A percentile compares a stretch with the other conserved stretches of the same genome.
phyloP scores from a whole-genome alignment of 1,284 basidiomycete genomes.

The Leccinum fuscescens region DNA sequence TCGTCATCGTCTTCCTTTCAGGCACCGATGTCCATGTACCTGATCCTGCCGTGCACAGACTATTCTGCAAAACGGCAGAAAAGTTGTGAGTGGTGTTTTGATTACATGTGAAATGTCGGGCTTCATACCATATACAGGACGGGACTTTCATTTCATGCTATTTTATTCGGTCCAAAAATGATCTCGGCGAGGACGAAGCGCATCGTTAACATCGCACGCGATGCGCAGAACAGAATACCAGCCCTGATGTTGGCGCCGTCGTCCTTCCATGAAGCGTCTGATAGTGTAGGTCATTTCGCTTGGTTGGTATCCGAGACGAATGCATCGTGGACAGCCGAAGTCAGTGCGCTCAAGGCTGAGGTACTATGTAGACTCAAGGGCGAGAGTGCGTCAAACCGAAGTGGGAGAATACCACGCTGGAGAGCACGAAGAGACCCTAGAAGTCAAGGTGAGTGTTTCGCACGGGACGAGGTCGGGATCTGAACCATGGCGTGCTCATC shows the following conservation, averaged over 20 bases:
- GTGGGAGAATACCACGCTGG: constrained; percentile 54
- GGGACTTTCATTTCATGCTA: too few relatives aligned
- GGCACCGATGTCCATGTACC: constrained; percentile 16
- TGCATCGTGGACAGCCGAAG: constrained; percentile 48
- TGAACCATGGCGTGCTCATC: constrained; percentile 4
- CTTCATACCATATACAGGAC: background rate
- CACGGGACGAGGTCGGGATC: background rate
- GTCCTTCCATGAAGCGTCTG: too few relatives aligned
- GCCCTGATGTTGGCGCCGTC: too few relatives aligned
- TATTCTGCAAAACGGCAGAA: constrained; percentile 42
- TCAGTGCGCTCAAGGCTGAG: constrained; percentile 72
- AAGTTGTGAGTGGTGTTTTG: constrained; percentile 38
- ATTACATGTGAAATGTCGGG: background rate
- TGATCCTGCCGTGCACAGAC: constrained; percentile 38
- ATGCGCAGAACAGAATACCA: too few relatives aligned
- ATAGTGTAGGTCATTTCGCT: too few relatives aligned
- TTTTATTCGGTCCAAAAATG: too few relatives aligned
- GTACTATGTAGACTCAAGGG: constrained; percentile 61
- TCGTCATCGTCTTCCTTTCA: constrained; percentile 61
- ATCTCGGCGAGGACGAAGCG: constrained; percentile 35
- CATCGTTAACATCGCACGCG: constrained; percentile 38
- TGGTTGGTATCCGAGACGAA: constrained; percentile 41
- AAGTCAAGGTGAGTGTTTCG: constrained; percentile 64
- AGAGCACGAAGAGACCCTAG: constrained; percentile 74
- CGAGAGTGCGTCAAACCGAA: constrained; percentile 75